These are phyloP conservation scores for Wallacemonas sp. DNA, from an alignment of 208 protist genomes.

Conservation along the genomic window DNA sequence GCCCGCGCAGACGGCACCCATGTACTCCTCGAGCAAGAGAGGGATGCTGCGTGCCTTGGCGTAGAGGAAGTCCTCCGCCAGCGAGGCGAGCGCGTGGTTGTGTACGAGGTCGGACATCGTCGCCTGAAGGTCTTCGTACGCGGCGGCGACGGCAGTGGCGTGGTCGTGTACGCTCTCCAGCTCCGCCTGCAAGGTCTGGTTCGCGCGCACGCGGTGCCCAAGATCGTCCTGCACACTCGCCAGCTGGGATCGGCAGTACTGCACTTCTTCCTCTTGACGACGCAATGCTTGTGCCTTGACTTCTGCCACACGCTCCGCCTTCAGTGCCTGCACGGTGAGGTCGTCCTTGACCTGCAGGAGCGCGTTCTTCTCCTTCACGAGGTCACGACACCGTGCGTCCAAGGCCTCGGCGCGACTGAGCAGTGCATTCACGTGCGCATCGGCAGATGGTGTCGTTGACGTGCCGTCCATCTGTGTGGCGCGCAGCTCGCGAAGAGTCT, in stretches of 20 bases:
- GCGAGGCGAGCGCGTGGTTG: constrained; percentile 13
- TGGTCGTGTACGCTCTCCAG: constrained; percentile 46
- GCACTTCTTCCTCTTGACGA: constrained; percentile 47
- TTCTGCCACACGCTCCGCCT: constrained; percentile 28
- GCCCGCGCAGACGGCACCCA: constrained; percentile 15
- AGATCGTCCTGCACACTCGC: constrained; percentile 43
- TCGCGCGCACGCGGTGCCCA: constrained; percentile 34
- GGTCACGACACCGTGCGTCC: constrained; percentile 25
- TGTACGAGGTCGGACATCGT: constrained; percentile 11
- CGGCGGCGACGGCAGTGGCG: constrained; percentile 23
- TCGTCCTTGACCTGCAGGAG: constrained; percentile 44
- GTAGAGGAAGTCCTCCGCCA: constrained; percentile 40
- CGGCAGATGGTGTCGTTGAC: background rate
- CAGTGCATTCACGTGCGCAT: constrained; percentile 47
- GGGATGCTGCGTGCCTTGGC: constrained; percentile 59
- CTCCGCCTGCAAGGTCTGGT: constrained; percentile 41
- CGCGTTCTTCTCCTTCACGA: constrained; percentile 25
- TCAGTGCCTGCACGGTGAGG: constrained; percentile 38
- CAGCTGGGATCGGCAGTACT: constrained; percentile 35
- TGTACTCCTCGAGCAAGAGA: constrained; percentile 28
- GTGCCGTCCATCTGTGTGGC: constrained; percentile 5
- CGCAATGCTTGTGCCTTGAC: constrained; percentile 45
- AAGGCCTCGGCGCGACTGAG: constrained; percentile 32
- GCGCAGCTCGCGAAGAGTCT: constrained; percentile 15
- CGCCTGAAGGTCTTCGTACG: constrained; percentile 40